Percentiles rank a stretch among this genome's conserved stretches.
phyloP scores from a whole-genome alignment of 1,139 yeast genomes.

The Saccharomyces pastorianus region DNA sequence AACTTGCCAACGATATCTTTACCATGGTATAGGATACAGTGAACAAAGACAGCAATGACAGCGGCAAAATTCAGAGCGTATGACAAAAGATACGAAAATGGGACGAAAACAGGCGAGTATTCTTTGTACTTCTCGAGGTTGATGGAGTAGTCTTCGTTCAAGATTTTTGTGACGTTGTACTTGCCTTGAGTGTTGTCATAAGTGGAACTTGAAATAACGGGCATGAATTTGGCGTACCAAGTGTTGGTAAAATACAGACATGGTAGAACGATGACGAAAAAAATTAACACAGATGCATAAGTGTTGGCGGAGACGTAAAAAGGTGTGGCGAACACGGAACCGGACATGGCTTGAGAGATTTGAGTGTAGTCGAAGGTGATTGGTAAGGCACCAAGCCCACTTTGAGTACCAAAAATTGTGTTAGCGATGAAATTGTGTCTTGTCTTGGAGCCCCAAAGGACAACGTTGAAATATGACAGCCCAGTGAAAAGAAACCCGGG shows the following conservation, averaged over 20 bases:
- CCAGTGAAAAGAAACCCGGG: conserved; percentile 49
- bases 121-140: conserved; percentile 30
- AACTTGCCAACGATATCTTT: conserved; percentile 32
- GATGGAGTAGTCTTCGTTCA: conserved; percentile 30
- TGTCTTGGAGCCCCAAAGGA: conserved; percentile 41
- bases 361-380: conserved; percentile 43
- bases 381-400: conserved; percentile 50
- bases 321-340: conserved; percentile 49
- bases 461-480: conserved; percentile 43
- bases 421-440: conserved; percentile 38
- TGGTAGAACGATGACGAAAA: conserved; percentile 32
- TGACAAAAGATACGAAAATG: conserved; percentile 35
- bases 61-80: conserved; percentile 40
- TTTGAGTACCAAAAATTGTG: conserved; percentile 43
- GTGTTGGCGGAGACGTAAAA: conserved; percentile 37
- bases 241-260: conserved; percentile 34
- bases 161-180: conserved; percentile 35
- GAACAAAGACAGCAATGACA: conserved; percentile 35
- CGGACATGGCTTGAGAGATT: conserved; percentile 35
- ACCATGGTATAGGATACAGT: conserved; percentile 37
- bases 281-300: conserved; percentile 30
- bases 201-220: conserved; percentile 35
- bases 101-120: conserved; percentile 36
- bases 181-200: conserved; percentile 33
- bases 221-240: conserved; percentile 38